Evolutionary conservation across 2,329 filamentous ascomycete species (phyloP).

Genomic region (Diplodia seriata): DNA sequence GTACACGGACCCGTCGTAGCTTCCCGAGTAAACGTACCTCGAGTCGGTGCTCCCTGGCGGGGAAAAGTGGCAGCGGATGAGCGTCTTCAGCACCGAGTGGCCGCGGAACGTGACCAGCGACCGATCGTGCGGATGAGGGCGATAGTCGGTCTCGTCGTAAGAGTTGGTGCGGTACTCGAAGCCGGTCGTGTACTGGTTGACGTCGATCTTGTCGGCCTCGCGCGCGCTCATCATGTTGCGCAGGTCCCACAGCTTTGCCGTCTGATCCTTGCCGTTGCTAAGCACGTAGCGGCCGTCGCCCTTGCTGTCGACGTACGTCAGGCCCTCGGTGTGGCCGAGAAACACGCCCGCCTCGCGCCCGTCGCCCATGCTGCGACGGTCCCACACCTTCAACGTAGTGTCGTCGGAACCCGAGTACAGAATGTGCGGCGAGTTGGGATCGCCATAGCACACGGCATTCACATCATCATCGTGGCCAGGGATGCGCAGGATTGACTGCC

Average conservation of each 20-base stretch:
- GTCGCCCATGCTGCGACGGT: conserved; percentile 73
- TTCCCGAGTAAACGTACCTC: conserved; percentile 91
- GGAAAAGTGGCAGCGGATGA: conserved; percentile 95
- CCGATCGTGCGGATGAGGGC: conserved; percentile 82
- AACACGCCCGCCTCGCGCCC: conserved; percentile 70
- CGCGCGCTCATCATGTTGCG: conserved; percentile 83
- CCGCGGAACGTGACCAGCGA: conserved; percentile 92
- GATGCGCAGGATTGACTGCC: conserved; percentile 75
- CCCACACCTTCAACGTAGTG: conserved; percentile 94
- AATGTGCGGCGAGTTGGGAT: conserved; percentile 86
- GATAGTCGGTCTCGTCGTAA: conserved; percentile 71
- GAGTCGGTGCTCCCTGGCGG: conserved; percentile 85
- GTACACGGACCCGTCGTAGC: conserved; percentile 86
- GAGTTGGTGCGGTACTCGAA: conserved; percentile 78
- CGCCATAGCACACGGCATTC: conserved; percentile 95
- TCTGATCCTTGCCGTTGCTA: conserved; percentile 94
- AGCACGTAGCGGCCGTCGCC: conserved; percentile 88
- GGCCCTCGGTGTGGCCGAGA: conserved; percentile 68
- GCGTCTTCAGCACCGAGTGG: conserved; percentile 84
- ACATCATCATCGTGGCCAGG: conserved; percentile 85
- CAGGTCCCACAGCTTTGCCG: conserved; percentile 96
- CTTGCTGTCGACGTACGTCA: conserved; percentile 78
- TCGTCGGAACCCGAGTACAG: conserved; percentile 97
- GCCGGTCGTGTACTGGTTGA: conserved; percentile 63
- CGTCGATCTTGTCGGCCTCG: conserved; percentile 64